Evolutionary conservation across 129 eudicot species (phyloP), one percentile per base, ranked within the genome.

Genomic region (Dittrichia graveolens): DNA sequence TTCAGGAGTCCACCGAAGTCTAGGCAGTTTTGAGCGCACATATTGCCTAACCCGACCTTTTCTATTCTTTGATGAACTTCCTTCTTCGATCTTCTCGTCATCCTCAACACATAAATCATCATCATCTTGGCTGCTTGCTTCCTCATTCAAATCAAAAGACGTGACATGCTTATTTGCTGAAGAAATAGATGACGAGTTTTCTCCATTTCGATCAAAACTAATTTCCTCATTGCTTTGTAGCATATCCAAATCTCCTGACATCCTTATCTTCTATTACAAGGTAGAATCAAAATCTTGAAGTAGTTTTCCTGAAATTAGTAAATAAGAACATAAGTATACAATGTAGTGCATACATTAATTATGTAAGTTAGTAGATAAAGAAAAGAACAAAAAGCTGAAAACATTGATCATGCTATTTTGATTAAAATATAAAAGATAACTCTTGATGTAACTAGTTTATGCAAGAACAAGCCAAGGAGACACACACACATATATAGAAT

Each of bases 1-100:
- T 10, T 91, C 88, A 9, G 91, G 95, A n/a, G 97, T 91, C 97
- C 97, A 91, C 12, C 97, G 82, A 13, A 91, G 97, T 84, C 97
- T 76, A 12, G 97, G 97, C 88, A 85, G 63, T 78, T 85, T 87
- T 4, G 97, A 91, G 50, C 97, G 83, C 37, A 87, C 82, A 55
- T 91, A 91, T 75, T 84, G 89, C 43, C 97, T 78, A 55, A 82
- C 96, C 4, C 62, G 63, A 55, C 80, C 76, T 69, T 81, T 85
- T 60, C 84, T 61, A 40, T 59, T 71, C 44, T 62, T 76, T 2
- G 84, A 75, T 5, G 80, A 82, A 19, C 59, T 75, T 67, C 75
- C 85, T 16, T 76, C 81, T 7, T 56, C 62, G 0, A 71, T 10
- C 73, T 67, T 62, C 34, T 76, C 80, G 5, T 66, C 77, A 56